These are phyloP conservation scores for Trametes coccinea DNA, from an alignment of 768 basidiomycete genomes.

Conservation along the genomic window DNA sequence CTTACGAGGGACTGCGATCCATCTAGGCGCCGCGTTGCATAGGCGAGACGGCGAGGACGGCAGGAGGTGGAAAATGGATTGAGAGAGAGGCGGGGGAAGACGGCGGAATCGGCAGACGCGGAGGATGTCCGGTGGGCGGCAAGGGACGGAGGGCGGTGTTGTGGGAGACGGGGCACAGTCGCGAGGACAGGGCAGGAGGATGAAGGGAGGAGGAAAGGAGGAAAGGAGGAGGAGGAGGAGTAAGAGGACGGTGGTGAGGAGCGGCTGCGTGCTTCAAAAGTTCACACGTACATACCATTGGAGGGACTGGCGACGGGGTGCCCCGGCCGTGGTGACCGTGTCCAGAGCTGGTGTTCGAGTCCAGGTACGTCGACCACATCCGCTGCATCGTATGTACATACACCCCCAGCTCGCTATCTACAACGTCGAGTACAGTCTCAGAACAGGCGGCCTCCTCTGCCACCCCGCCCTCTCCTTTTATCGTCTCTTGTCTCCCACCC, in stretches of 20 bases:
- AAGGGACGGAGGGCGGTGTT: neutral
- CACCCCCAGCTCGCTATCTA: slow-evolving; percentile 2
- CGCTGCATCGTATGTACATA: slow-evolving; percentile 46
- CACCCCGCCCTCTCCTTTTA: neutral
- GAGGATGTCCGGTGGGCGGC: neutral
- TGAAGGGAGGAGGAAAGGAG: neutral
- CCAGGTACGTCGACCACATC: slow-evolving; percentile 55
- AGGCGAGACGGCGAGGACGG: slow-evolving; percentile 20
- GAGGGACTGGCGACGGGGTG: slow-evolving; percentile 1
- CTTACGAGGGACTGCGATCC: slow-evolving; percentile 27
- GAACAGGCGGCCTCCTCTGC: neutral
- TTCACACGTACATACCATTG: slow-evolving; percentile 26
- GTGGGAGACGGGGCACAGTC: neutral
- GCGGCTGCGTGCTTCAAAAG: slow-evolving; percentile 6
- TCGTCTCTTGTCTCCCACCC: neutral
- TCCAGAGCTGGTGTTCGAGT: slow-evolving; percentile 26
- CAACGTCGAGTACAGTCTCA: neutral
- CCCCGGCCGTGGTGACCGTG: slow-evolving; percentile 5
- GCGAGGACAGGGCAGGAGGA: too few relatives aligned
- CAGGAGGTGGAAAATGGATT: neutral
- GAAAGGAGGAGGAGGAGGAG: slow-evolving; percentile 5
- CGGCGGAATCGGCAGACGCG: neutral
- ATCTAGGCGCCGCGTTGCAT: slow-evolving; percentile 26
- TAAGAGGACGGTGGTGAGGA: slow-evolving; percentile 8
- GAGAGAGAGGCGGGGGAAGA: neutral